These are phyloP conservation scores for Rauvolfia tetraphylla DNA, from an alignment of 257 asterid species.

Conservation along the genomic window DNA sequence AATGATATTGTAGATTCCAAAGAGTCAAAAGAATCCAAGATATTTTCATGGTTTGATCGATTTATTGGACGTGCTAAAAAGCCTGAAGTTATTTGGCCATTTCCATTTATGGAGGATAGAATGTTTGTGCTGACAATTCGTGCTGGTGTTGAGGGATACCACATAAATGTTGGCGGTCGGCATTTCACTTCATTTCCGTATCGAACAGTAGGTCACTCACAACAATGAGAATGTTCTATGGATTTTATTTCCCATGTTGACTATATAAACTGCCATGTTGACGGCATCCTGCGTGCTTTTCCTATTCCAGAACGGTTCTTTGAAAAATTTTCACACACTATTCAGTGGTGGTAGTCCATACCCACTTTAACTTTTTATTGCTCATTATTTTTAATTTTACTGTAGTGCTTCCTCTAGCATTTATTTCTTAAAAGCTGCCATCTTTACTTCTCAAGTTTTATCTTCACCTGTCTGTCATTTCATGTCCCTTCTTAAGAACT, in stretches of 20 bases:
- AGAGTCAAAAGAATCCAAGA: slow-evolving; percentile 76
- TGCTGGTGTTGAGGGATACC: slow-evolving; percentile 97
- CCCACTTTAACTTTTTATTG: not conserved
- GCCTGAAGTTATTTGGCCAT: slow-evolving; percentile 65
- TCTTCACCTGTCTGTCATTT: not conserved
- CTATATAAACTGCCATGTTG: not conserved
- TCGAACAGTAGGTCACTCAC: slow-evolving; percentile 57
- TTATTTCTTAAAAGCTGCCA: not conserved
- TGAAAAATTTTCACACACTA: not conserved
- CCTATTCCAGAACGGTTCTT: not conserved
- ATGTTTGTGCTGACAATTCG: slow-evolving; percentile 86
- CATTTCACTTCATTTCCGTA: slow-evolving; percentile 96
- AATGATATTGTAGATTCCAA: slow-evolving; percentile 61
- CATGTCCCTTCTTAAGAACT: not conserved
- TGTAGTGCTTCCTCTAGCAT: not conserved
- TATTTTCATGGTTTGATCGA: slow-evolving; percentile 32
- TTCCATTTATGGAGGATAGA: slow-evolving; percentile 76
- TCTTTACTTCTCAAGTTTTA: not conserved
- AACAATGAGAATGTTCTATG: not conserved
- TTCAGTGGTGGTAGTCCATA: not conserved
- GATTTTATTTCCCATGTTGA: not conserved
- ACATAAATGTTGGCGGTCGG: slow-evolving; percentile 89
- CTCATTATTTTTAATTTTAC: not conserved
- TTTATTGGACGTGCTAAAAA: slow-evolving; percentile 31
- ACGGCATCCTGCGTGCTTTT: not conserved